Percentiles rank a stretch among this genome's conserved stretches.
Evolutionary conservation across 2,329 filamentous ascomycete genomes (phyloP).

Genomic region (Phyllosticta citribraziliensis): DNA sequence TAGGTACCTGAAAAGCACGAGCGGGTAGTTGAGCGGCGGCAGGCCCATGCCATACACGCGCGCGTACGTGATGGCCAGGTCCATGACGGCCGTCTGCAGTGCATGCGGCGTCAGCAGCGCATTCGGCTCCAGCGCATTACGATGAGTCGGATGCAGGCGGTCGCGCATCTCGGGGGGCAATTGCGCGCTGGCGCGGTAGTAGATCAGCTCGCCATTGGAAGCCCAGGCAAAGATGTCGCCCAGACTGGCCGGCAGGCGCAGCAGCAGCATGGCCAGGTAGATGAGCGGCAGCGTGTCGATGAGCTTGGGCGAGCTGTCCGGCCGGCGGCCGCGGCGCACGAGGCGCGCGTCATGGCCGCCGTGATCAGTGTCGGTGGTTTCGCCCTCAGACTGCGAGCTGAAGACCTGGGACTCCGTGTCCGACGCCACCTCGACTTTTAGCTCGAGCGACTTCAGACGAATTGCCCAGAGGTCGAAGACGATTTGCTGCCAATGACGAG

Average conservation of each 20-base stretch:
- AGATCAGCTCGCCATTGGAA: conserved; percentile 58
- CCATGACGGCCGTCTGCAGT: conserved; percentile 55
- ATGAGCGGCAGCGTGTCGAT: conserved; percentile 68
- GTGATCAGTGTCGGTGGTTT: conserved; percentile 29
- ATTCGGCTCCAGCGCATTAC: conserved; percentile 47
- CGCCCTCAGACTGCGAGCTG: conserved; percentile 47
- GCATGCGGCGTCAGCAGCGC: conserved; percentile 40
- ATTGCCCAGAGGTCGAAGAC: conserved; percentile 81
- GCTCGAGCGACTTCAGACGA: conserved; percentile 50
- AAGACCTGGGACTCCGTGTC: conserved; percentile 40
- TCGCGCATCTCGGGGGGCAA: conserved; percentile 57
- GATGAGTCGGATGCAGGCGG: conserved; percentile 53
- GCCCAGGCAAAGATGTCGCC: conserved; percentile 63
- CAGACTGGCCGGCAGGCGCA: conserved; percentile 66
- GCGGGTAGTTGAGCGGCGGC: conserved; percentile 60
- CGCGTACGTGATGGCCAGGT: conserved; percentile 54
- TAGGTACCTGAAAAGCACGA: conserved; percentile 57
- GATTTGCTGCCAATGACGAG: conserved; percentile 31
- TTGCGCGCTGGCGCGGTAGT: conserved; percentile 49
- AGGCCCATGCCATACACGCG: conserved; percentile 60
- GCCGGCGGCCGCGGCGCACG: conserved; percentile 20
- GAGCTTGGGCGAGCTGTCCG: conserved; percentile 51
- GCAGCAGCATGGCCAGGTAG: conserved; percentile 66
- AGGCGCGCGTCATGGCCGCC: conserved; percentile 28
- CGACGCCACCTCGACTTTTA: conserved; percentile 28